Percentiles rank a stretch among this genome's conserved stretches.
Conservation (phyloP, 345 rosid species). For the Geranium rotundifolium region DNA sequence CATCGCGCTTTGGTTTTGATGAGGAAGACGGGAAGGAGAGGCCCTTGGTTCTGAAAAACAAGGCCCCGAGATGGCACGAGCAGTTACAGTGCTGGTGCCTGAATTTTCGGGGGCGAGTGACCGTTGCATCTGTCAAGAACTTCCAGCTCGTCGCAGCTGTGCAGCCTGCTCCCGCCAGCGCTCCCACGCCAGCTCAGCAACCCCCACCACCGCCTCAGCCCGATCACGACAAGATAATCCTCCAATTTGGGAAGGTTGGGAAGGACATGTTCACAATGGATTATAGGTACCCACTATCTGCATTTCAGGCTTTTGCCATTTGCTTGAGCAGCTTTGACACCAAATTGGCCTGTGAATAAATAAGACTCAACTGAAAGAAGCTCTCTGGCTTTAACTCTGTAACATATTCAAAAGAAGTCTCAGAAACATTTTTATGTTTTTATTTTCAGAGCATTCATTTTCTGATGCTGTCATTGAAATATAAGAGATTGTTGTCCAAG, state of each 20-base stretch:
- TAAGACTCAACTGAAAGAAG: too few relatives aligned
- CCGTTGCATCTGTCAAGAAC: slow-evolving; percentile 43
- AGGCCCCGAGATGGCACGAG: slow-evolving; percentile 48
- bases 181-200: slow-evolving; percentile 19
- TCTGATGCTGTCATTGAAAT: too few relatives aligned
- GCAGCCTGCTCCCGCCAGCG: slow-evolving; percentile 23
- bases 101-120: slow-evolving; percentile 49
- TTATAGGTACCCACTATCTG: slow-evolving; percentile 85
- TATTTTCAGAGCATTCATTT: too few relatives aligned
- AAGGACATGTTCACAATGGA: slow-evolving; percentile 99
- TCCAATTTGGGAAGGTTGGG: slow-evolving; percentile 92
- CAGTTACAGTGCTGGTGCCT: slow-evolving; percentile 50
- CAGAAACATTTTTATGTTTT: too few relatives aligned
- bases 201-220: slow-evolving; percentile 6
- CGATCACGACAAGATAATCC: slow-evolving; percentile 81
- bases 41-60: slow-evolving; percentile 27
- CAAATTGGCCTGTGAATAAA: slow-evolving; percentile 93
- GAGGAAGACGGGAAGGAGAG: slow-evolving; percentile 32
- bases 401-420: too few relatives aligned
- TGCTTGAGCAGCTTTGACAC: slow-evolving; percentile 99
- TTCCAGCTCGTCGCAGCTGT: slow-evolving; percentile 39
- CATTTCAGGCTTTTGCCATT: slow-evolving; percentile 93
- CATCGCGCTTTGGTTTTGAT: slow-evolving; percentile 5
- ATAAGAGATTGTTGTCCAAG: too few relatives aligned
- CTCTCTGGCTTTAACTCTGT: too few relatives aligned